Base-by-base conservation (phyloP, 2,329 filamentous ascomycete genomes). In the Elsinoe perseae region DNA sequence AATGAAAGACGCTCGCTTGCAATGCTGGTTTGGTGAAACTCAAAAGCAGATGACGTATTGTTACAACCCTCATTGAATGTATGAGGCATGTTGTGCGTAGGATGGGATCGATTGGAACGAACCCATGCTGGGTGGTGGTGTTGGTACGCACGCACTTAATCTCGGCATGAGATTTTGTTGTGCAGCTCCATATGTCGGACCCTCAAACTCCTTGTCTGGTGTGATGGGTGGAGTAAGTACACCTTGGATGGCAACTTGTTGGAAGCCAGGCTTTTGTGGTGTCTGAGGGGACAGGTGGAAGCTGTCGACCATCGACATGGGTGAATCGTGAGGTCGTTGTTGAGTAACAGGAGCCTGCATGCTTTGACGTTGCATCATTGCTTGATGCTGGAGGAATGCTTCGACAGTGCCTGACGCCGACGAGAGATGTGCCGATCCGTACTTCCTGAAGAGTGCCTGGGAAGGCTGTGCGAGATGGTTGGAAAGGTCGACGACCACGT, bases 161-260 rank as follows among this genome's bases (percentile, higher is more conserved):
- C 63, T 63, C 34, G 63, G 60, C 54, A 65, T 56, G 54, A 64
- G 55, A 25, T 59, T 57, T 46, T 65, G 64, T 52, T 61, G 53
- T 34, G 53, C 62, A 36, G 61, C 53, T 50, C 59, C 62, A 56
- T 67, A 66, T 38, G 32, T 56, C 16, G 50, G 48, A 34, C 57
- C 58, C 57, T 56, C 56, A 50, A 64, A 63, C 58, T 75, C 73
- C 60, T 73, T 73, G 60, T 92, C 88, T 3, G 89, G 89, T 0
- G 89, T 93, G 68, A 93, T 92, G 1, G 89, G 89, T 23, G 89
- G 89, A 14, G 89, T 93, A 62, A 91, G 80, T 71, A 90, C 90
- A 57, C 88, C 89, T 18, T 27, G 36, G 38, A 56, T 38, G 20
- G 40, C 48, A 62, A 89, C 80, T 61, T 83, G 79, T 53, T 80